Percentiles rank a stretch among this genome's conserved stretches.
phyloP scores from a whole-genome alignment of 108 stramenopile species.

The Cyclotella baltica region DNA sequence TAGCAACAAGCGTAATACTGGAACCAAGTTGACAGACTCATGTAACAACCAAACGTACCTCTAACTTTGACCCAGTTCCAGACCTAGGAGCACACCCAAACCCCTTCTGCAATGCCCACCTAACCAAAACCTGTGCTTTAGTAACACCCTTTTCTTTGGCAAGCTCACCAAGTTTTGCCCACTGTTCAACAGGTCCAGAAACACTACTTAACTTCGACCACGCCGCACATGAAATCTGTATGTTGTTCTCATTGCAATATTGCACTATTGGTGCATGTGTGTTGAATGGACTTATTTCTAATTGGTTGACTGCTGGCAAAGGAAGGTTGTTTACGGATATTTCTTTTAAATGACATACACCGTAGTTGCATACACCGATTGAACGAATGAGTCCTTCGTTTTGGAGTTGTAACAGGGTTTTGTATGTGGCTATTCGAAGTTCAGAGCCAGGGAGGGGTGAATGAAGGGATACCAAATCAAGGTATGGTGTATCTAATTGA shows the following conservation, averaged over 20 bases:
- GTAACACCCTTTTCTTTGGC: slow-evolving; percentile 70
- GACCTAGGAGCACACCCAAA: slow-evolving; percentile 79
- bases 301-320: slow-evolving; percentile 70
- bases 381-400: slow-evolving; percentile 61
- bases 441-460: slow-evolving; percentile 64
- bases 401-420: slow-evolving; percentile 62
- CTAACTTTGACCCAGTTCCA: slow-evolving; percentile 61
- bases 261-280: slow-evolving; percentile 61
- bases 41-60: slow-evolving; percentile 28
- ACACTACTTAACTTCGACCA: slow-evolving; percentile 79
- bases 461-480: slow-evolving; percentile 81
- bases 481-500: slow-evolving; percentile 46
- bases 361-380: slow-evolving; percentile 85
- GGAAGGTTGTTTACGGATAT: slow-evolving; percentile 39
- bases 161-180: slow-evolving; percentile 63
- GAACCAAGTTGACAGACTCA: not conserved
- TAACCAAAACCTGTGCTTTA: slow-evolving; percentile 81
- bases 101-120: slow-evolving; percentile 82
- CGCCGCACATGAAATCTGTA: slow-evolving; percentile 64
- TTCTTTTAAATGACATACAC: slow-evolving; percentile 66
- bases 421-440: slow-evolving; percentile 62
- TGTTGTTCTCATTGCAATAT: slow-evolving; percentile 55
- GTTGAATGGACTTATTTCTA: slow-evolving; percentile 84
- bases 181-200: slow-evolving; percentile 64
- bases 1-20: not conserved